Evolutionary conservation across 352 stramenopile species (phyloP).

Genomic region (Pythium dissimile): DNA sequence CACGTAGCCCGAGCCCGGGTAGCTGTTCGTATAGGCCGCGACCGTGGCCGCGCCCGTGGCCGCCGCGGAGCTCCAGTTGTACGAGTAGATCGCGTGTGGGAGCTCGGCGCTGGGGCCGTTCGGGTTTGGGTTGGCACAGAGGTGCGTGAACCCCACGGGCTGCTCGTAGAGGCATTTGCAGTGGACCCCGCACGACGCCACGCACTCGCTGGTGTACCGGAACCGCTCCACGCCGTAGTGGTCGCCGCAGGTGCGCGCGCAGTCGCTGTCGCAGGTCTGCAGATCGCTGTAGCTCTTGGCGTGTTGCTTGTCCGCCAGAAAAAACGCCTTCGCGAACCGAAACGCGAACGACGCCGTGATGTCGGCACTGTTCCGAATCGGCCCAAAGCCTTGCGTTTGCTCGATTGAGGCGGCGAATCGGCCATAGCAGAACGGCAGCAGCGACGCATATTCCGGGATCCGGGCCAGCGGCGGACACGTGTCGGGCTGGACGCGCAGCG

Average conservation of each 20-base stretch:
- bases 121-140: slow-evolving; percentile 61
- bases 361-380: slow-evolving; percentile 53
- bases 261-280: slow-evolving; percentile 53
- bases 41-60: slow-evolving; percentile 20
- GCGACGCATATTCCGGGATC: slow-evolving; percentile 58
- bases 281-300: slow-evolving; percentile 50
- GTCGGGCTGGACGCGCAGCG: slow-evolving; percentile 48
- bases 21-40: slow-evolving; percentile 33
- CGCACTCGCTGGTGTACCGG: slow-evolving; percentile 44
- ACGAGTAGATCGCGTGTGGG: slow-evolving; percentile 41
- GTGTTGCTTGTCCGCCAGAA: slow-evolving; percentile 29
- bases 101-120: slow-evolving; percentile 28
- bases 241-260: slow-evolving; percentile 35
- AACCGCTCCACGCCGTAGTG: slow-evolving; percentile 56
- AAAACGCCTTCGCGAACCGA: slow-evolving; percentile 45
- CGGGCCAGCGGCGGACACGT: slow-evolving; percentile 44
- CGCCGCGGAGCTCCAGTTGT: slow-evolving; percentile 44
- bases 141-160: slow-evolving; percentile 31
- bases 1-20: slow-evolving; percentile 58
- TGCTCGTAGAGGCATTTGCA: slow-evolving; percentile 75
- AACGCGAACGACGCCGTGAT: slow-evolving; percentile 42
- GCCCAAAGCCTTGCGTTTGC: slow-evolving; percentile 45
- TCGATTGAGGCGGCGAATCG: slow-evolving; percentile 32
- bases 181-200: slow-evolving; percentile 37
- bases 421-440: slow-evolving; percentile 64